Conservation (phyloP, 495 filamentous ascomycete species). For the Xanthoparmelia taractica region DNA sequence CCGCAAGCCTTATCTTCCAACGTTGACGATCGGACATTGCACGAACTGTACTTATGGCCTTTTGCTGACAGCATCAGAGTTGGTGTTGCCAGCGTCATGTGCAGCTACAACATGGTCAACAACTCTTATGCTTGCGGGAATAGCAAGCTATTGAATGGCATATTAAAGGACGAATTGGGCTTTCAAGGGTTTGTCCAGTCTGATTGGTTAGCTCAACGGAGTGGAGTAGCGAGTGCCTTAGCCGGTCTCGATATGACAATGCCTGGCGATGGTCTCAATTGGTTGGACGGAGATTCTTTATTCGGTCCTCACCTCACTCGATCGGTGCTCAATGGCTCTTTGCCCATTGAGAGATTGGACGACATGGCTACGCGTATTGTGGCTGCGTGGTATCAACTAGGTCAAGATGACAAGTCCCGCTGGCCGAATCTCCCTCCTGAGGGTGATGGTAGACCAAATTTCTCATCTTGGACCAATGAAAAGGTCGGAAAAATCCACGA, state of each 20-base stretch:
- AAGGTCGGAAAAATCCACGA: slow-evolving; percentile 55
- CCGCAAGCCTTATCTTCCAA: slow-evolving; percentile 72
- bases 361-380: slow-evolving; percentile 93
- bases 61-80: slow-evolving; percentile 80
- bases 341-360: slow-evolving; percentile 75
- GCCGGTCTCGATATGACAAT: slow-evolving; percentile 91
- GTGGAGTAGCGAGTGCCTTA: slow-evolving; percentile 69
- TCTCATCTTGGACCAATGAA: slow-evolving; percentile 82
- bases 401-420: slow-evolving; percentile 63
- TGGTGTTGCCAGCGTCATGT: slow-evolving; percentile 86
- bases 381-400: slow-evolving; percentile 84
- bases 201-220: slow-evolving; percentile 87
- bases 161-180: slow-evolving; percentile 89
- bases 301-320: slow-evolving; percentile 74
- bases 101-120: slow-evolving; percentile 83
- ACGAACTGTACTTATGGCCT: slow-evolving; percentile 85
- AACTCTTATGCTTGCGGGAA: slow-evolving; percentile 88
- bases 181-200: slow-evolving; percentile 93
- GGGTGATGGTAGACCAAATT: slow-evolving; percentile 69
- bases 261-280: slow-evolving; percentile 80
- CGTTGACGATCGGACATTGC: slow-evolving; percentile 71
- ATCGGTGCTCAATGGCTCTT: slow-evolving; percentile 70
- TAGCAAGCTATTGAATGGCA: slow-evolving; percentile 82
- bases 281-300: slow-evolving; percentile 68
- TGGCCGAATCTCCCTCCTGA: slow-evolving; percentile 48